Evolutionary conservation across 257 asterid genomes (phyloP), one percentile per base, ranked within the genome.

Genomic region (Scutellaria baicalensis): DNA sequence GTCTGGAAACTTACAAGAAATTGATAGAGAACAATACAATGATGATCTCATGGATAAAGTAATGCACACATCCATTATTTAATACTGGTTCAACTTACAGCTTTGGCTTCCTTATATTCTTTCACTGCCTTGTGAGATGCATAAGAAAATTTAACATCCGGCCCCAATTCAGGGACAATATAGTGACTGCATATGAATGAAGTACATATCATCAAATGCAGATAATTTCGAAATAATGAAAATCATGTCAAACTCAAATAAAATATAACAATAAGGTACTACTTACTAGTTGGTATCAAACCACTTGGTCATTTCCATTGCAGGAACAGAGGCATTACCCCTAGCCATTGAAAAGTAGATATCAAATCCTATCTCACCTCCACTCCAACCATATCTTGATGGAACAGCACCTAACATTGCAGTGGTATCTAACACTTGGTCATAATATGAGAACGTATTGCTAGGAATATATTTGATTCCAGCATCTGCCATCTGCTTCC

Each of bases 281-380:
- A 82, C 96, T 84, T 77, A 90, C 97, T 90, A 90, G 90, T 90
- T 90, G 74, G 97, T 86, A 74, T 90, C 97, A 52, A 90, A 90
- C 95, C 95, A 88, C 84, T 90, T 90, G 77, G 97, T 90, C 97
- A 90, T 90, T 70, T 90, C 97, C 97, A 90, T 90, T 31, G 97
- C 95, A 44, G 97, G 95, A 52, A 90, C 92, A 59, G 88, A 80
- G 72, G 89, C 90, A 83, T 88, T 90, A 57, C 97, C 97, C n/a
- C 97, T 88, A 59, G 95, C 97, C 97, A 90, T 90, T 27, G 97
- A 90, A 75, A 90, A 90, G 73, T 90, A 90, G 27, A 83, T 58
- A 55, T 82, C 86, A 14, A 82, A 81, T 35, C 88, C 92, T 59
- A 90, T 82, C 86, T 90, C 97, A 55, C 86, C 93, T 27, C 93